These are phyloP conservation scores for Brettanomyces anomalus DNA, from an alignment of 805 yeast species.

Conservation along the genomic window DNA sequence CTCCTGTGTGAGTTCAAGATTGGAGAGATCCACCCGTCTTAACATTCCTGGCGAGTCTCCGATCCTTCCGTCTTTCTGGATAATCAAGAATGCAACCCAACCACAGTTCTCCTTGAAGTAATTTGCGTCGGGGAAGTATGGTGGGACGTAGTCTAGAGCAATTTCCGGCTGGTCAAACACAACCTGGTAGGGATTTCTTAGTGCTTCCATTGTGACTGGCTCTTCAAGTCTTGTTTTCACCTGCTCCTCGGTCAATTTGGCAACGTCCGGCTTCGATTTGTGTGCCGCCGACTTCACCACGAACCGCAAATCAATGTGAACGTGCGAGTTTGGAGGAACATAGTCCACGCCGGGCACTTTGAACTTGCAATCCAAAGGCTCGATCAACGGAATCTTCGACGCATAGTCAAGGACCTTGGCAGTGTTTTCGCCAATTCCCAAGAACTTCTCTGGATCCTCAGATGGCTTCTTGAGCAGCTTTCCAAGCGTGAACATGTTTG, in stretches of 20 bases:
- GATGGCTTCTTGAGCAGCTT: conserved; percentile 55
- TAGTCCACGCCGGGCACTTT: conserved; percentile 78
- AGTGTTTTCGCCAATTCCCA: conserved; percentile 41
- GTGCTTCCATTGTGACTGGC: conserved; percentile 51
- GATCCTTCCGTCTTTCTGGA: conserved; percentile 74
- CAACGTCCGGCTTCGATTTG: conserved; percentile 43
- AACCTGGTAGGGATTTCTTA: conserved; percentile 62
- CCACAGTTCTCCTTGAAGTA: conserved; percentile 26
- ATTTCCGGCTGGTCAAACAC: conserved; percentile 62
- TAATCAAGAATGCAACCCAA: conserved; percentile 64
- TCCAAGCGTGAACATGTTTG: conserved; percentile 52
- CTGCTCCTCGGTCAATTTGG: conserved; percentile 27
- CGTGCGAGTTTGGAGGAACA: conserved; percentile 63
- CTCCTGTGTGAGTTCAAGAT: conserved; percentile 44
- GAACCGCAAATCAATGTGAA: conserved; percentile 70
- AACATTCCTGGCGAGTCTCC: conserved; percentile 57
- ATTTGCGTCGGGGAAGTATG: conserved; percentile 59
- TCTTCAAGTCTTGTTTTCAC: conserved; percentile 35
- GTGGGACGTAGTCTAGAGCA: conserved; percentile 54
- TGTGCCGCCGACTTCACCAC: conserved; percentile 66
- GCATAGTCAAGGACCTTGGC: conserved; percentile 46
- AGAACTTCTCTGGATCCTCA: conserved; percentile 42
- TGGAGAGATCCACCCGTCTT: conserved; percentile 43
- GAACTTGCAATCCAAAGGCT: conserved; percentile 62
- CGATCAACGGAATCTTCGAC: conserved; percentile 55